Conservation (phyloP, 805 yeast species). For the Starmera dryadoides region DNA sequence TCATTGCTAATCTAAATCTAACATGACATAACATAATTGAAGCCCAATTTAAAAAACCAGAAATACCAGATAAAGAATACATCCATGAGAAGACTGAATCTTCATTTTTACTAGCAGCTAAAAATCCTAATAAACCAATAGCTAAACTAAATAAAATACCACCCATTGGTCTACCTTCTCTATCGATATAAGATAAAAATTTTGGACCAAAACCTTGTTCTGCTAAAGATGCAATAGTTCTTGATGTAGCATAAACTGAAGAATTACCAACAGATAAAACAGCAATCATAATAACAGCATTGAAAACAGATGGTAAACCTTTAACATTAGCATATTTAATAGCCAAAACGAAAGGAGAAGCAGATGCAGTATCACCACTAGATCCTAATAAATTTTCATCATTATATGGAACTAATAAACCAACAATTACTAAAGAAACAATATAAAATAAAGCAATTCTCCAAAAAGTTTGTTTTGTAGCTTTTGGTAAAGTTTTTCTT, state of each 20-base stretch:
- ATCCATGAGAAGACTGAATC: slow-evolving; percentile 52
- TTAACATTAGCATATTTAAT: slow-evolving; percentile 48
- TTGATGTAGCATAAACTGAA: slow-evolving; percentile 54
- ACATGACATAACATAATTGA: slow-evolving; percentile 48
- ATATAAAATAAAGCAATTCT: slow-evolving; percentile 62
- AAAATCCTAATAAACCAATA: slow-evolving; percentile 47
- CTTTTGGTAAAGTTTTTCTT: slow-evolving; percentile 54
- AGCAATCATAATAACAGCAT: slow-evolving; percentile 55
- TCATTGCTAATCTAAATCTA: slow-evolving; percentile 53
- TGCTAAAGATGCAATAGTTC: slow-evolving; percentile 54
- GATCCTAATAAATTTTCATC: slow-evolving; percentile 40
- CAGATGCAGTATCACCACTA: slow-evolving; percentile 44
- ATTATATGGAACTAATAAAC: slow-evolving; percentile 60
- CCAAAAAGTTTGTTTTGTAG: slow-evolving; percentile 75
- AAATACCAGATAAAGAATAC: slow-evolving; percentile 48
- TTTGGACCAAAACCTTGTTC: slow-evolving; percentile 53
- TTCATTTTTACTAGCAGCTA: slow-evolving; percentile 40
- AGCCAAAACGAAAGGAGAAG: slow-evolving; percentile 72
- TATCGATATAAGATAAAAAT: slow-evolving; percentile 48
- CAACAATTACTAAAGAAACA: slow-evolving; percentile 41
- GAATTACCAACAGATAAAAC: slow-evolving; percentile 60
- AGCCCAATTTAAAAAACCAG: slow-evolving; percentile 54
- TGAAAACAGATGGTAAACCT: slow-evolving; percentile 43
- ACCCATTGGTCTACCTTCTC: slow-evolving; percentile 54
- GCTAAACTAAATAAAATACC: slow-evolving; percentile 45